phyloP scores from a whole-genome alignment of 768 basidiomycete genomes.

The Collybiopsis confluens region DNA sequence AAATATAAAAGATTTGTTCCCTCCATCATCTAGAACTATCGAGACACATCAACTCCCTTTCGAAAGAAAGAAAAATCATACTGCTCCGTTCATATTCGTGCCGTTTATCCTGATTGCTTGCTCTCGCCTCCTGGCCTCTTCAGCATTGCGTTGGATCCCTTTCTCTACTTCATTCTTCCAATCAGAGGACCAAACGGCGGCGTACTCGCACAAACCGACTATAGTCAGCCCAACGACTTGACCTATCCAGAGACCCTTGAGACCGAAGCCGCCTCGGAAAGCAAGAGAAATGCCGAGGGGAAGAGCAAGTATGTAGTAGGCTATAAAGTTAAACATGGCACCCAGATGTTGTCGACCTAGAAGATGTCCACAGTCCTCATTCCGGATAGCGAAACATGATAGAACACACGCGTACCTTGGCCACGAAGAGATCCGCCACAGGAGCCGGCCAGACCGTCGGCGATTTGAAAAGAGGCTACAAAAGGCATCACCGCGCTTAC shows the following conservation, averaged over 20 bases:
- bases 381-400: conserved; percentile 14
- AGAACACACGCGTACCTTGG: conserved; percentile 43
- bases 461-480: conserved; percentile 74
- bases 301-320: conserved; percentile 77
- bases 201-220: conserved; percentile 67
- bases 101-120: background rate
- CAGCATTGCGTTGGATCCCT: conserved; percentile 45
- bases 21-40: no score
- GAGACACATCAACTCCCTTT: no score
- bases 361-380: conserved; percentile 10
- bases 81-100: no score
- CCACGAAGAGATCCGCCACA: conserved; percentile 76
- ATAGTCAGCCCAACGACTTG: conserved; percentile 71
- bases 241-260: conserved; percentile 82
- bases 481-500: conserved; percentile 70
- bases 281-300: conserved; percentile 75
- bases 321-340: conserved; percentile 67
- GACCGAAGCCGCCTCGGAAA: conserved; percentile 46
- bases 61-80: no score
- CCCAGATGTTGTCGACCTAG: conserved; percentile 69
- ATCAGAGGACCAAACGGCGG: conserved; percentile 56
- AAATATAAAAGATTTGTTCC: no score
- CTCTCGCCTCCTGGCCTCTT: conserved; percentile 33
- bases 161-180: conserved; percentile 61
- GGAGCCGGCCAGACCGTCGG: conserved; percentile 69